A percentile compares a stretch with the other conserved stretches of the same genome.
phyloP scores from a whole-genome alignment of 2,329 filamentous ascomycete genomes.

The Phialemoniopsis sp. region DNA sequence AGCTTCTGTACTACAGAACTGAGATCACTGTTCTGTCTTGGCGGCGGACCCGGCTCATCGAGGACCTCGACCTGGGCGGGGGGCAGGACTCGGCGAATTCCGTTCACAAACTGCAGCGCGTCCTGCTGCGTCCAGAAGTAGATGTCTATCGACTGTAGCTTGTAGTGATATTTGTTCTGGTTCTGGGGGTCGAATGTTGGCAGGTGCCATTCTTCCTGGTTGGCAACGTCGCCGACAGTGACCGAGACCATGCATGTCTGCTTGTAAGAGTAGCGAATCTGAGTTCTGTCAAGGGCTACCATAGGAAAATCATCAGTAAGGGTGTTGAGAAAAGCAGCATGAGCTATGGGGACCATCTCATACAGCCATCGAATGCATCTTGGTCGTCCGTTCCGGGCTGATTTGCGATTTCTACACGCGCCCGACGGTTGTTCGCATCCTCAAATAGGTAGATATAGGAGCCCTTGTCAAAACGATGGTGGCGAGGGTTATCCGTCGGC shows the following conservation, averaged over 20 bases:
- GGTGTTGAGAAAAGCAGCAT: conserved; percentile 8
- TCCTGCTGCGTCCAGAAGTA: conserved; percentile 78
- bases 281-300: conserved; percentile 61
- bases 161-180: conserved; percentile 76
- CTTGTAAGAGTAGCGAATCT: conserved; percentile 67
- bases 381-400: conserved; percentile 70
- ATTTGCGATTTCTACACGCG: conserved; percentile 74
- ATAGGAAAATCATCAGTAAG: conserved; percentile 3
- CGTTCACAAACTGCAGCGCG: conserved; percentile 66
- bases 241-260: conserved; percentile 69
- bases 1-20: conserved; percentile 71
- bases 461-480: conserved; percentile 75
- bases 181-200: conserved; percentile 69
- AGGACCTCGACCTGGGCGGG: conserved; percentile 56
- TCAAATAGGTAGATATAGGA: conserved; percentile 81
- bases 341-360: conserved; percentile 22
- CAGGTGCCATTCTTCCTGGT: conserved; percentile 67
- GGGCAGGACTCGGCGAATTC: conserved; percentile 61
- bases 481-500: conserved; percentile 62
- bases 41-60: conserved; percentile 55
- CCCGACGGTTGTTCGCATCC: conserved; percentile 61
- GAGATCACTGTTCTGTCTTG: conserved; percentile 42
- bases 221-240: conserved; percentile 49
- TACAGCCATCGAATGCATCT: conserved; percentile 75
- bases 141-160: conserved; percentile 69